Evolutionary conservation across 1,139 yeast species (phyloP), one percentile per base, ranked within the genome.

Genomic region (Taphrina confusa): DNA sequence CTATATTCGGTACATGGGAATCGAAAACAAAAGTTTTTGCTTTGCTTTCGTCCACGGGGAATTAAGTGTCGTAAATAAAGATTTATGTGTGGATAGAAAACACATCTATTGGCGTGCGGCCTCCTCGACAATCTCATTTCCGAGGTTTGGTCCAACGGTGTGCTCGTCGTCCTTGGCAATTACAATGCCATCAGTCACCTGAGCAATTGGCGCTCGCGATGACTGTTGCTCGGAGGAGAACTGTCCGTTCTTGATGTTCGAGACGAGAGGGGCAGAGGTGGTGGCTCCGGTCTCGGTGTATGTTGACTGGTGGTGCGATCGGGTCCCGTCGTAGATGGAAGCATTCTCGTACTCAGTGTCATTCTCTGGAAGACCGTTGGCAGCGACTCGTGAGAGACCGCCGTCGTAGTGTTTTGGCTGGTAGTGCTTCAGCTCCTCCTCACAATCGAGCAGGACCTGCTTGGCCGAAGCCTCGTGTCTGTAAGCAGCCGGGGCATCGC

Each of bases 401-500:
- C 54, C 60, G 11, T 36, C 44, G 40, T 56, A 46, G 28, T 44
- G 61, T 20, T 56, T 60, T 2, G 52, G 60, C 20, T 49, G 63
- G 64, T 66, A 65, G 12, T 51, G 50, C 27, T 63, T 47, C 40
- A 65, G 49, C 30, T 64, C 65, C 27, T 62, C 63, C 28, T 63
- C 65, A 33, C 65, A 62, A 34, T 56, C 56, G 12, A 55, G 50
- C 59, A 66, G 51, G 36, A 66, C 37, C 12, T 61, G 61, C 45
- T 64, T 58, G 20, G 66, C 60, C 14, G 33, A 54, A n/a, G 44
- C 30, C 40, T 65, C 65, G 36, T 61, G 62, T 23, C 39, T 42
- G 56, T 65, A 65, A 5, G 56, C 61, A 0, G 62, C 62, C 16
- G 57, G 56, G 11, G 55, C 42, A 76, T 87, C 95, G 77, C 95